phyloP scores from a whole-genome alignment of 2,329 filamentous ascomycete genomes.

The Davidsoniella virescens region DNA sequence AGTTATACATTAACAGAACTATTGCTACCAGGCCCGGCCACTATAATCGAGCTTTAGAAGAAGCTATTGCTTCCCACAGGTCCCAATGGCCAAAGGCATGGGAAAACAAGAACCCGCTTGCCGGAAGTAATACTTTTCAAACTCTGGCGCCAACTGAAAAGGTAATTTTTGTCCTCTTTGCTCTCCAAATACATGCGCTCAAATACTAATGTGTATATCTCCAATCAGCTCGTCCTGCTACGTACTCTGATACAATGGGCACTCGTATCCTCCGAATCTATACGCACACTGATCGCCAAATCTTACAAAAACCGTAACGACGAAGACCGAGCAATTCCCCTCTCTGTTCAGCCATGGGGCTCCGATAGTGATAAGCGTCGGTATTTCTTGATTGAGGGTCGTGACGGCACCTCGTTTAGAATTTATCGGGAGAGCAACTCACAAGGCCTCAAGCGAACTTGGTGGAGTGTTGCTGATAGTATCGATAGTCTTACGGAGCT shows the following conservation, averaged over 20 bases:
- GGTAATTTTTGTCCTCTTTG: conserved; percentile 32
- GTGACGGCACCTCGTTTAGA: conserved; percentile 85
- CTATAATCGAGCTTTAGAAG: conserved; percentile 83
- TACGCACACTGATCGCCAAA: conserved; percentile 69
- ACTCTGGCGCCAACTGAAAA: conserved; percentile 68
- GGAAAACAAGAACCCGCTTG: conserved; percentile 68
- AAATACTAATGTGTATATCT: background rate
- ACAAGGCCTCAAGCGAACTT: conserved; percentile 56
- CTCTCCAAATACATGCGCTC: background rate
- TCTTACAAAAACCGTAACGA: conserved; percentile 79
- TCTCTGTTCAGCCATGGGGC: conserved; percentile 84
- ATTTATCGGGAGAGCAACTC: conserved; percentile 90
- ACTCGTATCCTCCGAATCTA: conserved; percentile 68
- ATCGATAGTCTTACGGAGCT: conserved; percentile 73
- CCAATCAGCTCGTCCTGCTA: conserved; percentile 59
- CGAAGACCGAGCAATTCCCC: conserved; percentile 62
- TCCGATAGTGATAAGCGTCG: conserved; percentile 77
- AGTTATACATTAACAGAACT: background rate
- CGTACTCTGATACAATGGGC: conserved; percentile 78
- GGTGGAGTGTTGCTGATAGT: conserved; percentile 82
- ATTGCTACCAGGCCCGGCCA: conserved; percentile 57
- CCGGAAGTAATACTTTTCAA: conserved; percentile 64
- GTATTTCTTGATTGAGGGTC: conserved; percentile 86
- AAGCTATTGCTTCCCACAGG: conserved; percentile 72
- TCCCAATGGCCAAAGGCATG: conserved; percentile 78